Percentiles rank a stretch among this genome's conserved stretches.
Conservation (phyloP, 371 early-diverging fungal species). For the Apophysomyces trapeziformis region DNA sequence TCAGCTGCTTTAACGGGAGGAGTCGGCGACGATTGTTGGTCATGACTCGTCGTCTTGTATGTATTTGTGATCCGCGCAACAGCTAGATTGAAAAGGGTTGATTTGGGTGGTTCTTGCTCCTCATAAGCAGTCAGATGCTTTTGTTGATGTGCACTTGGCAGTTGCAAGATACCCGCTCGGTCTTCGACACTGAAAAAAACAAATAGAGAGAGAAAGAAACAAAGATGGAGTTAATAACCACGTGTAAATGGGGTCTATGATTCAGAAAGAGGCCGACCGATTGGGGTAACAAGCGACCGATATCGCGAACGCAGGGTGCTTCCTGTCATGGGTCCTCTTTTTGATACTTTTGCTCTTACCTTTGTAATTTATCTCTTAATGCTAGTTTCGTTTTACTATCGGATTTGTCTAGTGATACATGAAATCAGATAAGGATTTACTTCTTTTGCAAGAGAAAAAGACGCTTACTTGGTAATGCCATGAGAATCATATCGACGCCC, state of each 20-base stretch:
- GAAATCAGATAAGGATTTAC: not conserved
- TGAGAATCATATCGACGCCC: constrained; percentile 54
- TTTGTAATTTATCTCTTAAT: constrained; percentile 27
- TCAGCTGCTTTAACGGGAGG: constrained; percentile 14
- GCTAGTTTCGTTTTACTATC: constrained; percentile 30
- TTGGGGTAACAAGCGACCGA: no score
- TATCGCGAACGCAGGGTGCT: no score
- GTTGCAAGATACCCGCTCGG: constrained; percentile 42
- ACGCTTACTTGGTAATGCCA: constrained; percentile 59
- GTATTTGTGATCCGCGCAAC: constrained; percentile 17
- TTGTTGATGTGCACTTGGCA: constrained; percentile 24
- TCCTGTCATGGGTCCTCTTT: not conserved
- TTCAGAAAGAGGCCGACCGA: no score
- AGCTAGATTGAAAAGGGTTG: constrained; percentile 11
- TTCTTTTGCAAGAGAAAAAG: not conserved
- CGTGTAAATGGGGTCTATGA: constrained; percentile 6
- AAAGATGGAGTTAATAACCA: not conserved
- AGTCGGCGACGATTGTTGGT: not conserved
- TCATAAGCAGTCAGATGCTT: constrained; percentile 16
- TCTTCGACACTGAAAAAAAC: constrained; percentile 36
- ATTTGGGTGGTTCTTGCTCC: constrained; percentile 15
- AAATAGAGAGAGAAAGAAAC: no score
- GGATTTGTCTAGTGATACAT: constrained; percentile 16
- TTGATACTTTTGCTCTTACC: constrained; percentile 9
- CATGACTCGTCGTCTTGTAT: not conserved